Evolutionary conservation across 176 grass and related monocot genomes (phyloP).

Genomic region (Bolboschoenus planiculmis): DNA sequence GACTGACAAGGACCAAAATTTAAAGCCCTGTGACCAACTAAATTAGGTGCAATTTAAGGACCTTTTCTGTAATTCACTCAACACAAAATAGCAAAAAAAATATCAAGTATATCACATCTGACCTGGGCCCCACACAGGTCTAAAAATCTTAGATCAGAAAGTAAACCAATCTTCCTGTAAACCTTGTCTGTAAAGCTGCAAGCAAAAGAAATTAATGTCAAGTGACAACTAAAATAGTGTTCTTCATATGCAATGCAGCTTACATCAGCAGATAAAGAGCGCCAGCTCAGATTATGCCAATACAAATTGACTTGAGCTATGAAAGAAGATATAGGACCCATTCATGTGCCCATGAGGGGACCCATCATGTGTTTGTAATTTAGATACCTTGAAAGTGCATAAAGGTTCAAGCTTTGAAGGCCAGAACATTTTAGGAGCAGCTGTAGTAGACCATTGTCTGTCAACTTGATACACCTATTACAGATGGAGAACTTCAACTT

Average conservation of each 20-base stretch:
- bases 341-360: background rate
- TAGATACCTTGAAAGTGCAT: conserved; percentile 74
- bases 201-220: conserved; percentile 22
- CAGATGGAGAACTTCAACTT: conserved; percentile 5
- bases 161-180: conserved; percentile 65
- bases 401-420: conserved; percentile 88
- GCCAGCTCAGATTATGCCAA: background rate
- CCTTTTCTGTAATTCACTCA: background rate
- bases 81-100: background rate
- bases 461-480: conserved; percentile 85
- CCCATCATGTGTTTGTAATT: background rate
- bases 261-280: background rate
- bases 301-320: background rate
- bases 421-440: conserved; percentile 68
- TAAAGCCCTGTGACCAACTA: background rate
- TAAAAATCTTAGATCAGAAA: conserved; percentile 66
- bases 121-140: conserved; percentile 95
- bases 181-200: conserved; percentile 74
- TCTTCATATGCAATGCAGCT: background rate
- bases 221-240: conserved; percentile 10
- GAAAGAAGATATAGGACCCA: background rate
- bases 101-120: background rate
- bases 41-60: background rate
- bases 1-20: background rate
- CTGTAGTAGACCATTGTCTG: conserved; percentile 57